Evolutionary conservation across 495 filamentous ascomycete genomes (phyloP).

Genomic region (Cetradonia linearis): DNA sequence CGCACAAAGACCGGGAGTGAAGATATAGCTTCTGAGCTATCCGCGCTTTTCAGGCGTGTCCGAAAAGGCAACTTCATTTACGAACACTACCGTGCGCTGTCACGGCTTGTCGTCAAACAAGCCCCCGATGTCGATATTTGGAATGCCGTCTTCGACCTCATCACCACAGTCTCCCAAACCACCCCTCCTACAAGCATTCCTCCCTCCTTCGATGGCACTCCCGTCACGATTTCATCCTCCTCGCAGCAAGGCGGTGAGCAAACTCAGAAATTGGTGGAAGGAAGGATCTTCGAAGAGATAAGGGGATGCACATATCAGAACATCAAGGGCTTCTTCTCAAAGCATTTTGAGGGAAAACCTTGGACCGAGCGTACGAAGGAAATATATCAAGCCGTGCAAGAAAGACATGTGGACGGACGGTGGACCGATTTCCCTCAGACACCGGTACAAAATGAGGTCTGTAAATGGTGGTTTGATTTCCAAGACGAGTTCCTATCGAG

Average conservation of each 20-base stretch:
- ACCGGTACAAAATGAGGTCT: neutral
- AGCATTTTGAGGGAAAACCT: neutral
- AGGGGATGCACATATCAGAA: neutral
- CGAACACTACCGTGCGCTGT: neutral
- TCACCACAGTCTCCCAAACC: slow-evolving; percentile 17
- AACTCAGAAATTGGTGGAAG: neutral
- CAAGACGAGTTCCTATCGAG: slow-evolving; percentile 2
- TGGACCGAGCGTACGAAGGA: neutral
- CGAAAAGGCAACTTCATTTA: neutral
- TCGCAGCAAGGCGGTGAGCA: slow-evolving; percentile 8
- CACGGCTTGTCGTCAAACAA: neutral
- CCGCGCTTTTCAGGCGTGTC: too few relatives aligned
- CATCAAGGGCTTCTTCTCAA: neutral
- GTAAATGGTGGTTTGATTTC: neutral
- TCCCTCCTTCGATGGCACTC: slow-evolving; percentile 22
- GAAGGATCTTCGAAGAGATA: neutral
- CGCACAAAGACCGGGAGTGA: too few relatives aligned
- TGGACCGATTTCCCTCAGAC: neutral
- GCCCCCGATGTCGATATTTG: slow-evolving; percentile 21
- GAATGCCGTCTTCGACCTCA: slow-evolving; percentile 23
- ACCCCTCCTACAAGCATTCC: slow-evolving; percentile 21
- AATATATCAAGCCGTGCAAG: neutral
- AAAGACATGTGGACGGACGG: neutral
- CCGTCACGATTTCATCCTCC: slow-evolving; percentile 18
- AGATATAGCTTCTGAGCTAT: too few relatives aligned